A percentile compares a stretch with the other conserved stretches of the same genome.
Conservation (phyloP, 2,329 filamentous ascomycete species). For the Xylariaceae sp. region DNA sequence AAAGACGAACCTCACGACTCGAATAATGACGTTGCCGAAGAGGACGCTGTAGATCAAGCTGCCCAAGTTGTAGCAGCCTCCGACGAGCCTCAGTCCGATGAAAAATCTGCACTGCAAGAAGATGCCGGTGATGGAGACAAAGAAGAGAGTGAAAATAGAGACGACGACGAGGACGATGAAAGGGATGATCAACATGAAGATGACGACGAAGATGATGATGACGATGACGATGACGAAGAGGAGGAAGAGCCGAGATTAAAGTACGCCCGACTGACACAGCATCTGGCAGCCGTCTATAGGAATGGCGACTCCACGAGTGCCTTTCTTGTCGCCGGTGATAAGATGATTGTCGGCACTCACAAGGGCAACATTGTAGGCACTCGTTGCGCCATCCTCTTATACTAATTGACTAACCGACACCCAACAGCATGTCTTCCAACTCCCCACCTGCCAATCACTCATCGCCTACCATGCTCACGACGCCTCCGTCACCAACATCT, state of each 20-base stretch:
- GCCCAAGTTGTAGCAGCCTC: slow-evolving; percentile 81
- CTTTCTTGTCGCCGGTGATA: slow-evolving; percentile 88
- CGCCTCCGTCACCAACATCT: slow-evolving; percentile 84
- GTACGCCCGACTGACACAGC: slow-evolving; percentile 80
- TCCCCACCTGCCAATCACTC: slow-evolving; percentile 76
- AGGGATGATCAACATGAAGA: slow-evolving; percentile 38
- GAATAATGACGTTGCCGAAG: slow-evolving; percentile 3
- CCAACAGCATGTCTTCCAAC: slow-evolving; percentile 67
- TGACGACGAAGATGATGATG: slow-evolving; percentile 55
- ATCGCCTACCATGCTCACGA: slow-evolving; percentile 90
- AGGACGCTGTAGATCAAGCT: slow-evolving; percentile 55
- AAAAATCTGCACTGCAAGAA: background rate
- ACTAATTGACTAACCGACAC: background rate
- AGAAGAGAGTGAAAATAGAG: slow-evolving; percentile 9
- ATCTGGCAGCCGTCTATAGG: slow-evolving; percentile 76
- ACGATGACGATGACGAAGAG: slow-evolving; percentile 75
- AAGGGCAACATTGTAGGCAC: slow-evolving; percentile 86
- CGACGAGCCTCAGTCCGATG: no score
- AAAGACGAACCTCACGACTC: slow-evolving; percentile 16
- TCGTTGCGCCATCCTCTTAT: slow-evolving; percentile 13
- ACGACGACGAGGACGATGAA: slow-evolving; percentile 38
- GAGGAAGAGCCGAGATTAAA: slow-evolving; percentile 95
- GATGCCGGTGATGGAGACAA: slow-evolving; percentile 10
- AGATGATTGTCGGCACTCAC: slow-evolving; percentile 95
- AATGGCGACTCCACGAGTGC: slow-evolving; percentile 93